phyloP scores from a whole-genome alignment of 495 filamentous ascomycete genomes.

The Lepidopterella palustris region DNA sequence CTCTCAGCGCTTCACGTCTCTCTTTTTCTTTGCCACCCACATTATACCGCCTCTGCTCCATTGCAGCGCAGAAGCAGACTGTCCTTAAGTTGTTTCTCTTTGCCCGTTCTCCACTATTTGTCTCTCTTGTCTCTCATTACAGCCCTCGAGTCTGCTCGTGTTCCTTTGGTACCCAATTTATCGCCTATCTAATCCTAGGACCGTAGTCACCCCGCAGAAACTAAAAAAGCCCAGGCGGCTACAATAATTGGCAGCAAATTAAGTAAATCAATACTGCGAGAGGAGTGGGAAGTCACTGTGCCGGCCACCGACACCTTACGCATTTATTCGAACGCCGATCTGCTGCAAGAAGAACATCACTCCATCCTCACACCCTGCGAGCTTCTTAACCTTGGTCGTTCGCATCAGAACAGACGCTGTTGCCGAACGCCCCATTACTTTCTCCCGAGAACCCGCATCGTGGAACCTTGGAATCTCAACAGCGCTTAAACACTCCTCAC shows the following conservation, averaged over 20 bases:
- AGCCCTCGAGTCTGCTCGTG: neutral
- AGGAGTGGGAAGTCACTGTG: neutral
- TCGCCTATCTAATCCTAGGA: slow-evolving; percentile 4
- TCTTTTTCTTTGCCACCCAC: neutral
- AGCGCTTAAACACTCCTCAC: slow-evolving; percentile 14
- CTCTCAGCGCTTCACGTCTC: slow-evolving; percentile 3
- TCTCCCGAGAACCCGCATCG: neutral
- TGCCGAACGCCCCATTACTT: neutral
- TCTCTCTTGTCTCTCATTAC: neutral
- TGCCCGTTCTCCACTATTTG: neutral
- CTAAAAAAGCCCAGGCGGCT: slow-evolving; percentile 10
- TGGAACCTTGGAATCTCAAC: neutral
- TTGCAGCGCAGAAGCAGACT: slow-evolving; percentile 4
- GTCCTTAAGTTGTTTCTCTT: slow-evolving; percentile 24
- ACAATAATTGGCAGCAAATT: slow-evolving; percentile 8
- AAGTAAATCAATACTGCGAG: neutral
- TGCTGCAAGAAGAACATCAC: neutral
- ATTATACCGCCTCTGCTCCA: neutral
- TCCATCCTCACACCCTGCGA: neutral
- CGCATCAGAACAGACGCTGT: neutral
- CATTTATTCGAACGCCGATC: neutral
- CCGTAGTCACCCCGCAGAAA: slow-evolving; percentile 1
- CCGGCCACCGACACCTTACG: neutral
- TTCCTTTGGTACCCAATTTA: neutral
- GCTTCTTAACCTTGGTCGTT: neutral